phyloP scores from a whole-genome alignment of 768 basidiomycete species.

The Galerina marginata region DNA sequence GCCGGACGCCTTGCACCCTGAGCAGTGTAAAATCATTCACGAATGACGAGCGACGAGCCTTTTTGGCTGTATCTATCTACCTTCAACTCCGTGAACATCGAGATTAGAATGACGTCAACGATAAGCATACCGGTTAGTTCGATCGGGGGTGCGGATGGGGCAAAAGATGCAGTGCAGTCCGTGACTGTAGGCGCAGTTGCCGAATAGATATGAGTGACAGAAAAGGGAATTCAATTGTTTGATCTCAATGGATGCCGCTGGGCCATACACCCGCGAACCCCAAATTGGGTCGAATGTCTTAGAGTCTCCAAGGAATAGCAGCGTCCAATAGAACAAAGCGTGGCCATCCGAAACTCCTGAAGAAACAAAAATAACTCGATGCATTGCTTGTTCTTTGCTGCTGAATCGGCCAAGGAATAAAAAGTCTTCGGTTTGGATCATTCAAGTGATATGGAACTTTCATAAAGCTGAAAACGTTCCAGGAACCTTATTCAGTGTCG shows the following conservation, averaged over 20 bases:
- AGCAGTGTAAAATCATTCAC: too few relatives aligned
- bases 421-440: slow-evolving; percentile 9
- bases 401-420: slow-evolving; percentile 9
- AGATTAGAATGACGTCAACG: too few relatives aligned
- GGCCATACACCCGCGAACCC: slow-evolving; percentile 18
- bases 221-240: neutral
- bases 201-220: neutral
- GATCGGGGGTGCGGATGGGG: too few relatives aligned
- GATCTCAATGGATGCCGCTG: neutral
- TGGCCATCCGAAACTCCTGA: slow-evolving; percentile 24
- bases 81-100: too few relatives aligned
- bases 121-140: too few relatives aligned
- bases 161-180: too few relatives aligned
- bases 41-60: too few relatives aligned
- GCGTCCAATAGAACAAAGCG: slow-evolving; percentile 14
- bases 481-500: slow-evolving; percentile 8
- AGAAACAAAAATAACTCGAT: slow-evolving; percentile 4
- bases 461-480: slow-evolving; percentile 9
- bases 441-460: slow-evolving; percentile 10
- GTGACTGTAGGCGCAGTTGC: neutral
- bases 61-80: too few relatives aligned
- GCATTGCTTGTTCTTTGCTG: slow-evolving; percentile 9
- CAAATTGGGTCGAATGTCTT: slow-evolving; percentile 19
- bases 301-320: slow-evolving; percentile 15
- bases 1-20: too few relatives aligned